Base-by-base conservation (phyloP, 352 stramenopile species). In the Pythium dissimile region DNA sequence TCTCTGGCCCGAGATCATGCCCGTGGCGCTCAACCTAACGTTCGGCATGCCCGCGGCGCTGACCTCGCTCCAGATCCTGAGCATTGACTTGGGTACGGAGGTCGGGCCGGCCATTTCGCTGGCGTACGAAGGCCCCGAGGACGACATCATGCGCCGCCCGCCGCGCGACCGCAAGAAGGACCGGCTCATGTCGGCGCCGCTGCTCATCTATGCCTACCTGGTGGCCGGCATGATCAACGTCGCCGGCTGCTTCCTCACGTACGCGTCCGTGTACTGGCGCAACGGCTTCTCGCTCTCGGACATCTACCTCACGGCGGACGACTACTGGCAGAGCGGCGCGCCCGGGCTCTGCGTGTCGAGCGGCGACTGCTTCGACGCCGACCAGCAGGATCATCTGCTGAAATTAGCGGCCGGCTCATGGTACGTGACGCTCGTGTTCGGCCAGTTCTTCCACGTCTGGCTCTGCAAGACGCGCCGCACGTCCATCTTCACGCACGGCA, bases 41-140 rank as follows among this genome's bases (percentile, higher is more conserved):
- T 72, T 97, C 15, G 77, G 81, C 1, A 87, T 91, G 48, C 90
- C 89, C 0, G 53, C 87, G 5, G 80, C 81, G 0, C 71, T 97
- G 44, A 90, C 82, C 1, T 90, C 89, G n/a, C 62, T 97, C 10
- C 77, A 95, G 43, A 96, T 97, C 49, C 66, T 97, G 26, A 80
- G 68, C 41, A 91, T 97, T 39, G 88, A 97, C 62, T 69, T 97
- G 1, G 81, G 80, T 12, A 97, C 87, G 0, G 92, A 98, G 58
- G 85, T 97, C 10, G 75, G 82, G 20, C 89, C 89, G 1, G 89
- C 87, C 12, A 92, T 98, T 43, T 95, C 88, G 3, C 78, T 97
- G 28, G 89, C 88, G 9, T 96, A 89, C 61, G 92, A 98, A 64
- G 66, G 62, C 15, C 52, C 80, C 0, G 83, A 92, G 51, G 64